Conservation (phyloP, 2,329 filamentous ascomycete genomes). For the Botrytis tulipae region DNA sequence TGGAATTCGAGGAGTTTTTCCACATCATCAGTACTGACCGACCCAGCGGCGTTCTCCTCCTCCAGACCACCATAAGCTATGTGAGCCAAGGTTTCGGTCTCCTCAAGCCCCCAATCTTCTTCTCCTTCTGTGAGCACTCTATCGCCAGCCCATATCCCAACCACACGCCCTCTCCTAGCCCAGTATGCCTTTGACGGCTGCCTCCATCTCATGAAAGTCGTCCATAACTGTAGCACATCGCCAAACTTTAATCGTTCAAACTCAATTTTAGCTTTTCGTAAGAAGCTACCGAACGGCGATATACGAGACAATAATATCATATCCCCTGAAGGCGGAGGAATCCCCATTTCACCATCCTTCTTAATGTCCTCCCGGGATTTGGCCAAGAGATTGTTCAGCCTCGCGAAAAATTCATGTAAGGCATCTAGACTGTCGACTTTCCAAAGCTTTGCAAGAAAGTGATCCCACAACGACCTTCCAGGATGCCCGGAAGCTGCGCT, state of each 20-base stretch:
- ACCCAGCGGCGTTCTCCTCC: conserved; percentile 39
- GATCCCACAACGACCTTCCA: conserved; percentile 82
- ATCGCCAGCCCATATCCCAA: conserved; percentile 54
- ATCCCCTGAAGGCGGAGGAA: conserved; percentile 47
- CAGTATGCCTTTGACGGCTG: conserved; percentile 66
- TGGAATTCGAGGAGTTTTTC: conserved; percentile 84
- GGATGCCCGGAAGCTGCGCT: conserved; percentile 59
- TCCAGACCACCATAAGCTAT: conserved; percentile 35
- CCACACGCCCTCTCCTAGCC: conserved; percentile 51
- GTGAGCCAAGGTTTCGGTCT: conserved; percentile 42
- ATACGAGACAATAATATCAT: conserved; percentile 65
- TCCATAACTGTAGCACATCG: conserved; percentile 77
- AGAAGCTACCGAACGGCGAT: conserved; percentile 78
- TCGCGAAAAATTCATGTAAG: conserved; percentile 72
- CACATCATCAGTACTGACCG: conserved; percentile 73
- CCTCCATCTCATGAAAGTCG: conserved; percentile 75
- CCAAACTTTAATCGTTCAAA: conserved; percentile 78
- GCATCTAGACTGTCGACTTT: conserved; percentile 76
- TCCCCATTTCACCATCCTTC: conserved; percentile 52
- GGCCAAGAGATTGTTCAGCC: conserved; percentile 55
- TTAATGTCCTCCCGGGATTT: conserved; percentile 62
- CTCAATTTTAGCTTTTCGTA: conserved; percentile 74
- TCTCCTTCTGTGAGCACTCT: conserved; percentile 52
- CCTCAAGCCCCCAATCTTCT: conserved; percentile 50
- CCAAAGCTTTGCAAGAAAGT: conserved; percentile 81